Conservation (phyloP, 805 yeast species). For the Jamesozyma spencerorum region DNA sequence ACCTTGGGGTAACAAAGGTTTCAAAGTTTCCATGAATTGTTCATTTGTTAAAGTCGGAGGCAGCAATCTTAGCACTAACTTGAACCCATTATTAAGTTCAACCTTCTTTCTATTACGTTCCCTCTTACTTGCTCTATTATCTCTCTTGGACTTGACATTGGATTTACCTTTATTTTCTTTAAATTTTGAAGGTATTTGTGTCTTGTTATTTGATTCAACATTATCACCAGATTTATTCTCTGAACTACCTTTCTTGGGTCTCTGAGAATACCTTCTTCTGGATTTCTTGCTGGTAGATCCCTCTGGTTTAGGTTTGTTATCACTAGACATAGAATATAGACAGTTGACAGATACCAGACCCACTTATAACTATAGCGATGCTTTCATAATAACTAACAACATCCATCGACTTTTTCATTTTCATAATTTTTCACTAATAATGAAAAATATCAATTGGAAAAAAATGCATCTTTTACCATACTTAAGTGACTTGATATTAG, state of each 20-base stretch:
- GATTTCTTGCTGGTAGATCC: too few species aligned
- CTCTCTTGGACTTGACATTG: neutral
- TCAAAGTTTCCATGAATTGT: conserved; percentile 21
- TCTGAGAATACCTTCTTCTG: neutral
- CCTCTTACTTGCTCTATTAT: conserved; percentile 6
- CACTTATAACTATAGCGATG: too few species aligned
- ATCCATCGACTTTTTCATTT: too few species aligned
- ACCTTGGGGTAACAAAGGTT: conserved; percentile 13
- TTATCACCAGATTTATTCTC: too few species aligned
- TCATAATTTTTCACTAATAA: too few species aligned
- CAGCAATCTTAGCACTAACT: conserved; percentile 33
- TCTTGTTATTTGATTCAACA: too few species aligned
- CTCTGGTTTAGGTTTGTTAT: neutral
- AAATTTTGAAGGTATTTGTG: neutral
- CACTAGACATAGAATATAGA: neutral
- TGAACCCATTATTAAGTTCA: conserved; percentile 11
- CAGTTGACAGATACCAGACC: too few species aligned
- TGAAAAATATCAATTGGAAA: too few species aligned
- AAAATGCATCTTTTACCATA: too few species aligned
- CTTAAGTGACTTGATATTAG: neutral
- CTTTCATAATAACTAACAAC: too few species aligned
- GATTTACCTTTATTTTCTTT: neutral
- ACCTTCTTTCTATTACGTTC: conserved; percentile 3
- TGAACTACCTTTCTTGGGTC: neutral
- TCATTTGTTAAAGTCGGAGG: conserved; percentile 36